Conservation (phyloP, 106 monocot genomes). For the Chionographis japonica region DNA sequence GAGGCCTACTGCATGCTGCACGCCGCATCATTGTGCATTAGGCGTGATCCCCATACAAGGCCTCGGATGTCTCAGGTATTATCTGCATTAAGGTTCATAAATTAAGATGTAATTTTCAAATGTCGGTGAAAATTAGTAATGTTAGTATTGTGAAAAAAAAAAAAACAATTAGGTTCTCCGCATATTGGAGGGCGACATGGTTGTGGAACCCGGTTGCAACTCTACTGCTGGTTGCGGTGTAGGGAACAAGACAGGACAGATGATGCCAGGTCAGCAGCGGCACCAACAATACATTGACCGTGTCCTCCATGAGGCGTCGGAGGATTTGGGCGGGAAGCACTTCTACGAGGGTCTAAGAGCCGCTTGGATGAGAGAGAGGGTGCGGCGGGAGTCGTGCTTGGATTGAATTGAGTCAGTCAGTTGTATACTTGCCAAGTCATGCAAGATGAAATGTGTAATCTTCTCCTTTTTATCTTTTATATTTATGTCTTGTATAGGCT, state of each 20-base stretch:
- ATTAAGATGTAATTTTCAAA: neutral
- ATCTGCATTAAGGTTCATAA: neutral
- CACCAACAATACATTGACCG: slow-evolving; percentile 4
- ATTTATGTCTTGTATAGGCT: neutral
- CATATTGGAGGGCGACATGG: slow-evolving; percentile 66
- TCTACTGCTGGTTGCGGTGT: slow-evolving; percentile 30
- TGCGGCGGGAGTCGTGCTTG: slow-evolving; percentile 7
- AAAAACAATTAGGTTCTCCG: slow-evolving; percentile 51
- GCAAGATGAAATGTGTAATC: neutral
- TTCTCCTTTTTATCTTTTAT: neutral
- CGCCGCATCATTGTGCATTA: slow-evolving; percentile 76
- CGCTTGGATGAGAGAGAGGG: slow-evolving; percentile 37
- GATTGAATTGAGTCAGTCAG: neutral
- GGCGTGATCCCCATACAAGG: slow-evolving; percentile 73
- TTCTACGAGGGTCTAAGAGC: slow-evolving; percentile 27
- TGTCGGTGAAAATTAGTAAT: neutral
- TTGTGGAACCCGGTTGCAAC: slow-evolving; percentile 42
- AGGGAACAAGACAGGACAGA: slow-evolving; percentile 46
- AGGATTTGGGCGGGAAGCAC: slow-evolving; percentile 15
- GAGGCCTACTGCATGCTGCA: slow-evolving; percentile 79
- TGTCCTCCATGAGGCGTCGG: slow-evolving; percentile 7
- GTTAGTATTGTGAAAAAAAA: neutral
- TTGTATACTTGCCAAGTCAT: neutral
- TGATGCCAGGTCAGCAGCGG: slow-evolving; percentile 23
- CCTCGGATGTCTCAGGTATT: slow-evolving; percentile 88